Conservation (phyloP, 2,329 filamentous ascomycete species). For the Elsinoe arachidis region DNA sequence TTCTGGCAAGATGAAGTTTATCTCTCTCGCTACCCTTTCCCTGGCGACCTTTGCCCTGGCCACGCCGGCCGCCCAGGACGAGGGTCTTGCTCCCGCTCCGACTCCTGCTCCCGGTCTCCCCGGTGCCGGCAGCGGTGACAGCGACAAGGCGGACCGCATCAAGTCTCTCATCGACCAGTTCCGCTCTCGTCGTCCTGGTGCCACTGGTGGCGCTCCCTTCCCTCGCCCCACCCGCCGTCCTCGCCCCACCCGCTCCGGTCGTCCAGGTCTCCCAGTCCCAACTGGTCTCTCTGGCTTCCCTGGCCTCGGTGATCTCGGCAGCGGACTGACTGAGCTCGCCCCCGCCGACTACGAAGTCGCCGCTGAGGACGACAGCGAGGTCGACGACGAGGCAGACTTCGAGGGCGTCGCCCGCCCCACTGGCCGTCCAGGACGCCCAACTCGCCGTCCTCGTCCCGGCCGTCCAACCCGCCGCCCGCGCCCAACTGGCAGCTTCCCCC, state of each 20-base stretch:
- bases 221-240: background rate
- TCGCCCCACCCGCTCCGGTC: background rate
- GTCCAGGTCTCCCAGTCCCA: background rate
- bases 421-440: background rate
- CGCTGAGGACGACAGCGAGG: background rate
- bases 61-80: constrained; percentile 6
- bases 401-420: constrained; percentile 1
- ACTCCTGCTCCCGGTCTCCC: background rate
- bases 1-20: constrained; percentile 12
- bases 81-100: background rate
- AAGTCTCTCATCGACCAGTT: constrained; percentile 4
- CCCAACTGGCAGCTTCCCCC: background rate
- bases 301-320: background rate
- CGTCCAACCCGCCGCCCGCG: background rate
- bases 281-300: background rate
- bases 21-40: constrained; percentile 5
- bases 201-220: background rate
- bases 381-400: background rate
- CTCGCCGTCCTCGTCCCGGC: background rate
- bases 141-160: background rate
- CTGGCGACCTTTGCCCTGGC: constrained; percentile 2
- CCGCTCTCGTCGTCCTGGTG: constrained; percentile 1
- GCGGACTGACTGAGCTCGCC: background rate
- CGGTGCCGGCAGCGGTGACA: background rate
- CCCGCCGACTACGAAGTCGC: background rate